These are phyloP conservation scores for Hevea brasiliensis DNA, from an alignment of 345 rosid species.

Conservation along the genomic window DNA sequence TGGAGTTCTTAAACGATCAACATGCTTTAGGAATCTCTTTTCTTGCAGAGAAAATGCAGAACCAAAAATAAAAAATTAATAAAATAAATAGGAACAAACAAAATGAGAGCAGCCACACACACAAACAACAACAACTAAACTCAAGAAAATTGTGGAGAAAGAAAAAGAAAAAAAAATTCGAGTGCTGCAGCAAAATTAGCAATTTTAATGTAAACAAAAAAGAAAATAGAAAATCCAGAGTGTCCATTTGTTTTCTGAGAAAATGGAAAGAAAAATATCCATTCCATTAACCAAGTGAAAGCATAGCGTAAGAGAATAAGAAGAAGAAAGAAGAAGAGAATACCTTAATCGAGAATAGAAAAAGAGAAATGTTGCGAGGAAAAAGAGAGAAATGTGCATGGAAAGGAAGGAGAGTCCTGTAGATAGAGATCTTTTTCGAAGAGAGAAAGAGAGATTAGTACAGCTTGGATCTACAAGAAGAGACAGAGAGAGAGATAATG, in stretches of 20 bases:
- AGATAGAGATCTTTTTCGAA: conserved; percentile 4
- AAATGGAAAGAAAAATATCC: conserved; percentile 4
- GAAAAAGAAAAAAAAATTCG: no score
- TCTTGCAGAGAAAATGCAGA: neutral
- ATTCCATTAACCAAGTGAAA: neutral
- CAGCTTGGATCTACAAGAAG: conserved; percentile 9
- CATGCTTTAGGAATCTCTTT: neutral
- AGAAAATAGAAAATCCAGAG: neutral
- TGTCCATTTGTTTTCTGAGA: neutral
- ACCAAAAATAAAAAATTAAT: neutral
- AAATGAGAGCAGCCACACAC: neutral
- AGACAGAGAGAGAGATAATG: conserved; percentile 2
- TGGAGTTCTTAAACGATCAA: neutral
- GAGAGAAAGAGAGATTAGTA: neutral
- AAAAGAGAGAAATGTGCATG: neutral
- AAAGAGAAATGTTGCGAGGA: conserved; percentile 6
- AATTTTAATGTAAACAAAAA: neutral
- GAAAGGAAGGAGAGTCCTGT: neutral
- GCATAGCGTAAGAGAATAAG: neutral
- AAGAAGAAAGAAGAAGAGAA: neutral
- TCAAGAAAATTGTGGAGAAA: no score
- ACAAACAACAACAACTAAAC: no score
- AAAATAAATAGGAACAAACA: neutral
- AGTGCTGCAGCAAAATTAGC: neutral
- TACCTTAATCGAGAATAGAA: conserved; percentile 28